Conservation (phyloP, 345 rosid genomes). For the Carallia brachiata region DNA sequence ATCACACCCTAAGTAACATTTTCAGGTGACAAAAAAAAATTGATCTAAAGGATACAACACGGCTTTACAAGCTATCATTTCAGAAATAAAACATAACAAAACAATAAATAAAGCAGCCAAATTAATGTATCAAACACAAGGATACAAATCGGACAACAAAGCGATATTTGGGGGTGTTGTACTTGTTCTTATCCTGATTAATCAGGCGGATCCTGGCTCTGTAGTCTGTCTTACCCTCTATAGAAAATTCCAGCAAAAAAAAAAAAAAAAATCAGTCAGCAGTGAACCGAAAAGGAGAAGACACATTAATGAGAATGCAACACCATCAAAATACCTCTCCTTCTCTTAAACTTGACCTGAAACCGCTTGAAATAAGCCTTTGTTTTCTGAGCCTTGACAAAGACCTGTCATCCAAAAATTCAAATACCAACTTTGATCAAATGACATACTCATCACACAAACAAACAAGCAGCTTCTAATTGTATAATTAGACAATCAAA, state of each 20-base stretch:
- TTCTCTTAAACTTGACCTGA: conserved; percentile 72
- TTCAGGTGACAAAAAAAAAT: too few species aligned
- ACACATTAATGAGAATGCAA: neutral
- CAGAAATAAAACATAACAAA: neutral
- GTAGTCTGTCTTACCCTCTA: conserved; percentile 77
- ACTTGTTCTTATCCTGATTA: conserved; percentile 71
- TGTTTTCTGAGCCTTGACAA: conserved; percentile 47
- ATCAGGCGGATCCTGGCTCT: conserved; percentile 66
- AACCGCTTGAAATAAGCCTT: conserved; percentile 66
- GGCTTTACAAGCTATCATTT: neutral
- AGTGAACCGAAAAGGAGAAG: neutral
- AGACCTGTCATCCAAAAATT: conserved; percentile 30
- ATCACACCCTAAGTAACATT: too few species aligned
- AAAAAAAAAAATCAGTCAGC: neutral
- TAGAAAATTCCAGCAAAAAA: conserved; percentile 3
- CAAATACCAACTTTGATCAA: too few species aligned
- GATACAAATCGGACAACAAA: conserved; percentile 72
- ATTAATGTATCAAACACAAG: conserved; percentile 3
- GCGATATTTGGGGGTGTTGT: conserved; percentile 73
- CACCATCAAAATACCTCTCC: conserved; percentile 43
- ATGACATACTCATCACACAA: too few species aligned
- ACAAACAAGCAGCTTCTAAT: too few species aligned
- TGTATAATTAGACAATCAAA: too few species aligned
- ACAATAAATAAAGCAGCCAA: neutral
- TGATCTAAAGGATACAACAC: neutral